phyloP scores from a whole-genome alignment of 2,329 filamentous ascomycete genomes.

The Ambrosiella cleistominuta region DNA sequence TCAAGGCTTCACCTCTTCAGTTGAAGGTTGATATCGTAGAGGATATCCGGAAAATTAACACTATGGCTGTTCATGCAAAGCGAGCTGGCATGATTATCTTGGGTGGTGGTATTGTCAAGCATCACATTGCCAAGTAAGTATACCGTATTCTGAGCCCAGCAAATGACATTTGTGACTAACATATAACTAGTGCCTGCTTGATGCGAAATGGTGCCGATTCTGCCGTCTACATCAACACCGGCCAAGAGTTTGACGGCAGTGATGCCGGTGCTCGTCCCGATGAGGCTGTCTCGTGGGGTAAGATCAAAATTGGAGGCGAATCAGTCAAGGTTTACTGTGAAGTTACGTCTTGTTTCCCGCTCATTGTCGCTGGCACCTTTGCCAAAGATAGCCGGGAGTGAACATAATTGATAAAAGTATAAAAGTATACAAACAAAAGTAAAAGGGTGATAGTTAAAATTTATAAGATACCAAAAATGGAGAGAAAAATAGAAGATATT shows the following conservation, averaged over 20 bases:
- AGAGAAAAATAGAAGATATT: too few relatives aligned
- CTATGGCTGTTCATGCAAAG: constrained; percentile 71
- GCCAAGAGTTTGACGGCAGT: constrained; percentile 91
- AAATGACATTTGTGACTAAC: background rate
- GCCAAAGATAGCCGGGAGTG: constrained; percentile 30
- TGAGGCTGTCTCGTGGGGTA: constrained; percentile 96
- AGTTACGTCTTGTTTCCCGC: constrained; percentile 46
- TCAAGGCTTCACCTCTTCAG: constrained; percentile 66
- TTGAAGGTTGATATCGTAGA: constrained; percentile 82
- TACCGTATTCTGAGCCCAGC: background rate
- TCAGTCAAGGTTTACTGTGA: constrained; percentile 68
- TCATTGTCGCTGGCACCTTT: constrained; percentile 51
- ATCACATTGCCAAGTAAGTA: constrained; percentile 71
- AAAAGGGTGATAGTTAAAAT: too few relatives aligned
- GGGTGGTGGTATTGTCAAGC: constrained; percentile 88
- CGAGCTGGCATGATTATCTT: constrained; percentile 88
- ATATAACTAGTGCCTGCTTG: constrained; percentile 44
- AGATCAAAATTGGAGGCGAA: constrained; percentile 79
- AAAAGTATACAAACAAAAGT: background rate
- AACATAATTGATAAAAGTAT: background rate
- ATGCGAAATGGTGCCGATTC: constrained; percentile 97
- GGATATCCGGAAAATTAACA: constrained; percentile 86
- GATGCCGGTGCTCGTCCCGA: constrained; percentile 90
- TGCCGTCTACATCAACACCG: constrained; percentile 95
- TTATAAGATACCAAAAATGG: too few relatives aligned